phyloP scores from a whole-genome alignment of 129 eudicot genomes.

The Saussurea involucrata region DNA sequence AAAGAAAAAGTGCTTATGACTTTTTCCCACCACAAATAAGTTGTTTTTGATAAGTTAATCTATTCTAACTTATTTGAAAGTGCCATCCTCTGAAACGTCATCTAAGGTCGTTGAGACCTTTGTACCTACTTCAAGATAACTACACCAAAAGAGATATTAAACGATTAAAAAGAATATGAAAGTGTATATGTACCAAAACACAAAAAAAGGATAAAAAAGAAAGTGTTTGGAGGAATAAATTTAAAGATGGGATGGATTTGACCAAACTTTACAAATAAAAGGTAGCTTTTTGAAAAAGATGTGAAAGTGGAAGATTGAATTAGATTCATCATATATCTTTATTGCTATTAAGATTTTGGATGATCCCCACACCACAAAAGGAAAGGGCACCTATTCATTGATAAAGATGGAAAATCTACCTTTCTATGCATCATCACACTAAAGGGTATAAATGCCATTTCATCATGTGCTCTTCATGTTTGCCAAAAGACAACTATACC shows the following conservation, averaged over 20 bases:
- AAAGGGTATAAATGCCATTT: slow-evolving; percentile 31
- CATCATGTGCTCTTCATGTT: slow-evolving; percentile 7
- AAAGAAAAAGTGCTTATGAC: too few species aligned
- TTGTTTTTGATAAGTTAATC: too few species aligned
- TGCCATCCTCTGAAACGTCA: background rate
- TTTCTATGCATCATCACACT: slow-evolving; percentile 18
- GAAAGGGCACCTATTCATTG: slow-evolving; percentile 21
- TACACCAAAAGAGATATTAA: background rate
- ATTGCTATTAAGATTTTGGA: slow-evolving; percentile 19
- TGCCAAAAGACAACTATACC: slow-evolving; percentile 10
- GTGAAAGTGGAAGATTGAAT: slow-evolving; percentile 40
- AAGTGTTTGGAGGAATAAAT: slow-evolving; percentile 28
- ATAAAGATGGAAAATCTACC: slow-evolving; percentile 21
- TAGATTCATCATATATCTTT: slow-evolving; percentile 28
- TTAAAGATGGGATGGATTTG: slow-evolving; percentile 30
- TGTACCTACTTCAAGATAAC: background rate
- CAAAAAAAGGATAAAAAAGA: slow-evolving; percentile 12
- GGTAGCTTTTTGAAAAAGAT: slow-evolving; percentile 30
- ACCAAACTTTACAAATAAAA: slow-evolving; percentile 36
- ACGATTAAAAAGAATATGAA: slow-evolving; percentile 14
- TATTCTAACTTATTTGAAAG: too few species aligned
- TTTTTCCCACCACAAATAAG: too few species aligned
- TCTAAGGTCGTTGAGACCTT: background rate
- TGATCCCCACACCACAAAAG: slow-evolving; percentile 21
- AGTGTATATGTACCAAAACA: slow-evolving; percentile 12